Base-by-base conservation (phyloP, 2,329 filamentous ascomycete genomes). In the Neurospora sp. region DNA sequence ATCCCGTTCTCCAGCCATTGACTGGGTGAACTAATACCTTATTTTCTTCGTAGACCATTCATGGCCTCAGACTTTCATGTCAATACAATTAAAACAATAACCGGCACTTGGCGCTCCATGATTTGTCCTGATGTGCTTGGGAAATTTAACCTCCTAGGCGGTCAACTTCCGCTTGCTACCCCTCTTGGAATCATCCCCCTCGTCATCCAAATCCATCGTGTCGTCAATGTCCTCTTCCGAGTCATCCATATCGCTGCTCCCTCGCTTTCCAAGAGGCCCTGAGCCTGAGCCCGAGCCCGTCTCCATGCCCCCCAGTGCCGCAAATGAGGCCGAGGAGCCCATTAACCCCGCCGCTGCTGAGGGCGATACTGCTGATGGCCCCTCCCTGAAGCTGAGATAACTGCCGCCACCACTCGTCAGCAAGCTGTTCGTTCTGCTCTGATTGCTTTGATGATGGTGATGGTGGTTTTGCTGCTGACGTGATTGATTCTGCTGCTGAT, bases 121-220 rank as follows among this genome's bases (percentile, higher is more conserved):
- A 33, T 15, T 33, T 57, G 6, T 33, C 12, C 23, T 57, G 23
- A 57, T 15, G 12, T 15, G 23, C 23, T 17, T 33, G 52, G 52
- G 3, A 57, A 28, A 57, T 33, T 57, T 23, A 17, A 8, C 8
- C 38, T 17, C 68, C 74, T 80, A 87, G 72, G 46, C 40, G 40
- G 67, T 62, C 52, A 88, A 81, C 80, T 87, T 89, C 70, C 85
- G 81, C 71, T 85, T 84, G 73, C 82, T 85, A 1, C 82, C 80
- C 57, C 85, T 81, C 77, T 85, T 86, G 23, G 23, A 33, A 10
- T 81, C 83, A 72, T 85, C 84, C 38, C 83, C 83, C 4, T 82
- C 81, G 1, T 80, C 79, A 28, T 80, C 77, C 67, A 80, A 80
- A 65, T 82, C 76, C 67, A 70, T 57, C 19, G 72, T 72, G 40